Conservation (phyloP, 2,329 filamentous ascomycete species). For the Neodidymelliopsis sp. region DNA sequence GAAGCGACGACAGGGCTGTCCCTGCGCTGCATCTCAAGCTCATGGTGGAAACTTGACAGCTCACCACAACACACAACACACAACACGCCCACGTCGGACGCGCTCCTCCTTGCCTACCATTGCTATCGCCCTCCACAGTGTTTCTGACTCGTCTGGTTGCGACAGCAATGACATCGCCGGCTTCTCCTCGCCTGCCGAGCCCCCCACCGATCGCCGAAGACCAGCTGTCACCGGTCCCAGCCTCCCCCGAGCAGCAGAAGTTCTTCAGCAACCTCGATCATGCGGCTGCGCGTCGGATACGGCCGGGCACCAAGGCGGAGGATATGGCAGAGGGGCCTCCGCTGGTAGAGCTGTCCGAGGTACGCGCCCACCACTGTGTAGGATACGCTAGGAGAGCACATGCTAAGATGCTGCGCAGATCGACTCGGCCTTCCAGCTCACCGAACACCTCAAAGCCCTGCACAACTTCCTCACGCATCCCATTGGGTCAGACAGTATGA, state of each 20-base stretch:
- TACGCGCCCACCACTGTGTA: slow-evolving; percentile 51
- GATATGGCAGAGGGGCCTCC: slow-evolving; percentile 95
- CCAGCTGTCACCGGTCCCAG: slow-evolving; percentile 79
- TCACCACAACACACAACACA: too few relatives aligned
- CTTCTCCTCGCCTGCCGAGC: slow-evolving; percentile 89
- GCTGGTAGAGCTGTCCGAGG: slow-evolving; percentile 83
- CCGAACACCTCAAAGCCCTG: slow-evolving; percentile 93
- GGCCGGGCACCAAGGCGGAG: slow-evolving; percentile 87
- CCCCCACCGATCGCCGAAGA: slow-evolving; percentile 95
- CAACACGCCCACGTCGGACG: neutral
- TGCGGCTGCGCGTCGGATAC: slow-evolving; percentile 82
- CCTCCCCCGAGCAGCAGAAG: slow-evolving; percentile 66
- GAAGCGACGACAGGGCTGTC: slow-evolving; percentile 23
- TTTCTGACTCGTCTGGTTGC: slow-evolving; percentile 6
- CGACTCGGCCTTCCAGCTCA: slow-evolving; percentile 95
- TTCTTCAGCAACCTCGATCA: slow-evolving; percentile 67
- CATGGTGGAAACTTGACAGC: slow-evolving; percentile 22
- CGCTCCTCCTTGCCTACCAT: neutral
- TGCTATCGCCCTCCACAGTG: neutral
- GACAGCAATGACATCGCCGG: slow-evolving; percentile 41
- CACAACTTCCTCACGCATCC: slow-evolving; percentile 82
- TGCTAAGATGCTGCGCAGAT: slow-evolving; percentile 65
- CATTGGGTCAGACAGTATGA: slow-evolving; percentile 61
- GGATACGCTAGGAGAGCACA: slow-evolving; percentile 3
- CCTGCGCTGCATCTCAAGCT: slow-evolving; percentile 29